Base-by-base conservation (phyloP, 192 early-diverging fungal species). In the Lobosporangium transversale region DNA sequence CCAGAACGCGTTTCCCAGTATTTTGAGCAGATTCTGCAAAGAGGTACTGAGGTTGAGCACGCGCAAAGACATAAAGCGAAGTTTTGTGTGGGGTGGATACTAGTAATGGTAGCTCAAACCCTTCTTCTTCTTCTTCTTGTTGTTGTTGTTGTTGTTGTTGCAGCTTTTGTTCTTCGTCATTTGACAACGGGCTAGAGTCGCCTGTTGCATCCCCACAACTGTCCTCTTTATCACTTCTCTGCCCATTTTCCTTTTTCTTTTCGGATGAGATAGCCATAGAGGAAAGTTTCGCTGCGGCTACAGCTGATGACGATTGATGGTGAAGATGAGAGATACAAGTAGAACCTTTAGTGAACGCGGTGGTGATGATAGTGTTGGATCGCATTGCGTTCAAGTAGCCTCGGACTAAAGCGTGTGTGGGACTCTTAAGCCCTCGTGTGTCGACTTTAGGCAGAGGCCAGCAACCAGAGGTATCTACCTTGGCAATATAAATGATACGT, bases 21-120 rank as follows among this genome's bases (percentile, higher is more conserved):
- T 94, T 94, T 33, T 86, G 55, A 40, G 81, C 75, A 11, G 93
- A 94, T 27, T 84, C 64, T 29, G 86, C 83, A 87, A 96, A 96
- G 11, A 96, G 78, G 54, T 96, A 96, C 59, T 92, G 88, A 15
- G 93, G 93, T 73, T 96, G 94, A 7, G 94, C 80, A 4, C 94
- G 86, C 9, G 94, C 94, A 85, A 95, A 96, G 27, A 94, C 55
- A 62, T 90, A 79, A 9, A 92, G 63, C 12, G 68, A 74, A 9
- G 70, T 57, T 54, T 62, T 61, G 7, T 24, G 7, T 14, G 29
- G 31, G 3, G 1, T 37, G n/a, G 8, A 4, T 5, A 21, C 4
- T 45, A 3, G 7, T 8, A 5, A 17, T 50, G 9, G 6, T 1
- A 20, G 33, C 21, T 33, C 43, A 14, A 33, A 4, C 11, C 30